Percentiles rank a stretch among this genome's conserved stretches.
Evolutionary conservation across 306 rosid genomes (phyloP).

Genomic region (Cucumis hystrix): DNA sequence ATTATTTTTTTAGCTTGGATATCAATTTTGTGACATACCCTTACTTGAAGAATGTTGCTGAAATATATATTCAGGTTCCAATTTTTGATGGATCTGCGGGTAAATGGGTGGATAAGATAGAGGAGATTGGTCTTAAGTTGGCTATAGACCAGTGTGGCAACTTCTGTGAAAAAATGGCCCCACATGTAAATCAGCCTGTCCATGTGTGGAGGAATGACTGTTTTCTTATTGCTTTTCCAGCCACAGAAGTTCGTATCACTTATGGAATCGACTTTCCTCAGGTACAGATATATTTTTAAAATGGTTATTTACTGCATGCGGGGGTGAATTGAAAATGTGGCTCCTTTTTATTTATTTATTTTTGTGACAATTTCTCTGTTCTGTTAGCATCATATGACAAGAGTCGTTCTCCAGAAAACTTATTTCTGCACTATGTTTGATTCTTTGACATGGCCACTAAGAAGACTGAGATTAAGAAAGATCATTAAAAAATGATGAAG

Average conservation of each 20-base stretch:
- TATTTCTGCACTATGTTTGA: neutral
- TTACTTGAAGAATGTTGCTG: conserved; percentile 10
- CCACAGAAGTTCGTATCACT: conserved; percentile 34
- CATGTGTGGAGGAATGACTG: conserved; percentile 56
- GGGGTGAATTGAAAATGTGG: neutral
- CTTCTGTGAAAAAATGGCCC: conserved; percentile 45
- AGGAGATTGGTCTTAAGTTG: conserved; percentile 48
- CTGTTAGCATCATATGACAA: neutral
- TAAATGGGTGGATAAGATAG: conserved; percentile 68
- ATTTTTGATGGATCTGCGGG: conserved; percentile 85
- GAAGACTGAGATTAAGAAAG: neutral
- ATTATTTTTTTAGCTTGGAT: neutral
- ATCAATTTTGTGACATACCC: neutral
- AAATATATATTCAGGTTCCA: conserved; percentile 47
- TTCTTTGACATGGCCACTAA: neutral
- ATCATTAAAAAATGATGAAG: neutral
- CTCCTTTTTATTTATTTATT: neutral
- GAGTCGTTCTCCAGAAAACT: neutral
- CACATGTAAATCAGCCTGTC: conserved; percentile 55
- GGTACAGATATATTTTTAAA: conserved; percentile 28
- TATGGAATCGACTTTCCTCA: conserved; percentile 69
- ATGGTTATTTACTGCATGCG: neutral
- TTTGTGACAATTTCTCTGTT: neutral
- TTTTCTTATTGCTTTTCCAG: conserved; percentile 71
- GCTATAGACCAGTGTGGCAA: conserved; percentile 43